Percentiles rank a stretch among this genome's conserved stretches.
These are phyloP conservation scores for Sugiyamaella paludigena DNA, from an alignment of 1,139 yeast genomes.

Conservation along the genomic window DNA sequence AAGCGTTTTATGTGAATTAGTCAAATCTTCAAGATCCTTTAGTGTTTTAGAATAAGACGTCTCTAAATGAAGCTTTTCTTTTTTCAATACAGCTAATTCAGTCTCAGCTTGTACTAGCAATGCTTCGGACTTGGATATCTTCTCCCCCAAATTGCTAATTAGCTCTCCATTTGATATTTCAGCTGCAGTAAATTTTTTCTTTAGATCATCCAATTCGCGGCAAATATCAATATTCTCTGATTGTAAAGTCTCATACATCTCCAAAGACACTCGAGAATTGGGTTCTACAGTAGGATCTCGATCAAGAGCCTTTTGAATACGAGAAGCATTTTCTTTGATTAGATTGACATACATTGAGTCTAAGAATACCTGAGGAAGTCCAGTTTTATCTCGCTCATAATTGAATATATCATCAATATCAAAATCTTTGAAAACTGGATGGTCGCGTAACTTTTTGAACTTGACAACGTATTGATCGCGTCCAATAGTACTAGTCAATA, in stretches of 20 bases:
- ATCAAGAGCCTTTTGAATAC: conserved; percentile 69
- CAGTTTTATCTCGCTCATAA: conserved; percentile 68
- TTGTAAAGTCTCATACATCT: conserved; percentile 64
- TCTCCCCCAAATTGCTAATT: conserved; percentile 21
- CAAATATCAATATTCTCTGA: conserved; percentile 42
- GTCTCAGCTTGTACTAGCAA: conserved; percentile 16
- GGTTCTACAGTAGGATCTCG: conserved; percentile 78
- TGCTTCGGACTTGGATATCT: conserved; percentile 15
- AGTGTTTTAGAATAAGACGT: conserved; percentile 9
- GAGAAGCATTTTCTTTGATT: conserved; percentile 64
- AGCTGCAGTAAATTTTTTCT: conserved; percentile 23
- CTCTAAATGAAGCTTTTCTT: conserved; percentile 19
- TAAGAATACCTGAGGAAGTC: conserved; percentile 81
- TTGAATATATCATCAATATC: conserved; percentile 47
- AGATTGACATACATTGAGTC: conserved; percentile 61
- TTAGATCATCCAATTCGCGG: conserved; percentile 33
- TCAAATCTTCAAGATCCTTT: conserved; percentile 19
- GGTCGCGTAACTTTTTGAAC: conserved; percentile 68
- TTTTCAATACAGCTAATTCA: conserved; percentile 15
- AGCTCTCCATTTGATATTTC: conserved; percentile 19
- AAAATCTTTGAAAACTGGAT: conserved; percentile 54
- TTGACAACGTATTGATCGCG: conserved; percentile 74
- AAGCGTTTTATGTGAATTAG: conserved; percentile 17
- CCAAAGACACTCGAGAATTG: conserved; percentile 60
- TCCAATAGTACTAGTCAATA: conserved; percentile 71